These are phyloP conservation scores for Globisporangium radiosum DNA, from an alignment of 352 stramenopile genomes.

Conservation along the genomic window DNA sequence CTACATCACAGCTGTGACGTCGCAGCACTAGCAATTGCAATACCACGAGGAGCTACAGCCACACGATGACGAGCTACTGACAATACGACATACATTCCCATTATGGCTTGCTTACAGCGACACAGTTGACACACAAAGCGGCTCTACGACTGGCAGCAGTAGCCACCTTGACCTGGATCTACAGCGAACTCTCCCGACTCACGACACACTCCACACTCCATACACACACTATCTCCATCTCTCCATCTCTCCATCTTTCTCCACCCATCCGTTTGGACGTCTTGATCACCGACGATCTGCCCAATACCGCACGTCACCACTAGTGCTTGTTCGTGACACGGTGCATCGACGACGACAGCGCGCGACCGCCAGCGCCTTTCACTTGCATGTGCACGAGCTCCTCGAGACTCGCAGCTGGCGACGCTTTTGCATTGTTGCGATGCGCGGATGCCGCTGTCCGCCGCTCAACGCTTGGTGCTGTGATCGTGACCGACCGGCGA, in stretches of 20 bases:
- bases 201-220: slow-evolving; percentile 3
- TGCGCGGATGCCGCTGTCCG: slow-evolving; percentile 7
- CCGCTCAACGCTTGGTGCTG: slow-evolving; percentile 34
- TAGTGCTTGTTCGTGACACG: slow-evolving; percentile 34
- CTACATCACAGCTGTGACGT: not conserved
- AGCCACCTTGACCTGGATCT: not conserved
- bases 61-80: too few species aligned
- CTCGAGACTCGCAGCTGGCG: slow-evolving; percentile 65
- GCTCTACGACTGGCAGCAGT: not conserved
- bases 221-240: not conserved
- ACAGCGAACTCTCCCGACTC: slow-evolving; percentile 6
- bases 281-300: not conserved
- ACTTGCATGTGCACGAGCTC: slow-evolving; percentile 83
- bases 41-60: too few species aligned
- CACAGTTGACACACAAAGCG: not conserved
- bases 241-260: not conserved
- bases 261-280: too few species aligned
- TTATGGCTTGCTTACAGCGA: not conserved
- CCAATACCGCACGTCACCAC: too few species aligned
- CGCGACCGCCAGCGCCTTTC: slow-evolving; percentile 44
- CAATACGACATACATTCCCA: not conserved
- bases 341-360: slow-evolving; percentile 42
- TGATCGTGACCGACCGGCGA: slow-evolving; percentile 77
- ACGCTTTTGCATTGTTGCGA: slow-evolving; percentile 31
- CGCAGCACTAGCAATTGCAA: not conserved